These are phyloP conservation scores for Cordyceps militaris DNA, from an alignment of 2,329 filamentous ascomycete genomes.

Conservation along the genomic window DNA sequence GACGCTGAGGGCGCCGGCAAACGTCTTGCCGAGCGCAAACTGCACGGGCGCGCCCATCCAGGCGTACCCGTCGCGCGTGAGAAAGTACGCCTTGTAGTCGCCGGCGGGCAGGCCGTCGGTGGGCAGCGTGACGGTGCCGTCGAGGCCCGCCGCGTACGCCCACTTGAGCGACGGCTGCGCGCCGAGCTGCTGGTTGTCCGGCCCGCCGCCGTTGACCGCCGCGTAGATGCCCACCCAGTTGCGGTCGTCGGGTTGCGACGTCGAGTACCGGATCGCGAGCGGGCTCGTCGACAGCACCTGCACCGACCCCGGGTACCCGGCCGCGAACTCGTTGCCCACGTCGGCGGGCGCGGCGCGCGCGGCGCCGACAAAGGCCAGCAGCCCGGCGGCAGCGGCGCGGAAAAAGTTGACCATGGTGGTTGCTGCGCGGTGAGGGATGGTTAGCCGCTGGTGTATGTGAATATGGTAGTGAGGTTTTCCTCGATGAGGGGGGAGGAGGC, in stretches of 20 bases:
- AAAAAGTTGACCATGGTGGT: constrained; percentile 12
- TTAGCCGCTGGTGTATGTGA: neutral
- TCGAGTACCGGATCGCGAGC: constrained; percentile 10
- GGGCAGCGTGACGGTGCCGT: constrained; percentile 5
- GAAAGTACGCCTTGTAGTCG: constrained; percentile 11
- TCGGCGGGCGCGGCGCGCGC: constrained; percentile 2
- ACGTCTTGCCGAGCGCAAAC: neutral
- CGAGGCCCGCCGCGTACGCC: neutral
- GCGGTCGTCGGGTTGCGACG: constrained; percentile 5
- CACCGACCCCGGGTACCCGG: constrained; percentile 5
- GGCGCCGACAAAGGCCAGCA: neutral
- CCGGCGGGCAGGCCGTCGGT: constrained; percentile 3
- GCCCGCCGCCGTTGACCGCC: constrained; percentile 7
- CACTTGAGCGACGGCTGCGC: constrained; percentile 3
- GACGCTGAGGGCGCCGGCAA: neutral
- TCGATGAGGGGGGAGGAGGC: neutral
- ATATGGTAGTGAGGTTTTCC: neutral
- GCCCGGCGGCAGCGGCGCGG: neutral
- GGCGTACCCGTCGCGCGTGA: constrained; percentile 3
- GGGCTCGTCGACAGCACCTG: neutral
- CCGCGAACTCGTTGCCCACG: neutral
- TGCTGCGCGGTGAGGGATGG: no score
- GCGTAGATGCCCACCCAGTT: constrained; percentile 13
- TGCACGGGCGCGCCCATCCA: constrained; percentile 10
- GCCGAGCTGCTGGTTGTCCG: constrained; percentile 2